Evolutionary conservation across 2,329 filamentous ascomycete genomes (phyloP).

Genomic region (Aspergillus novofumigatus): DNA sequence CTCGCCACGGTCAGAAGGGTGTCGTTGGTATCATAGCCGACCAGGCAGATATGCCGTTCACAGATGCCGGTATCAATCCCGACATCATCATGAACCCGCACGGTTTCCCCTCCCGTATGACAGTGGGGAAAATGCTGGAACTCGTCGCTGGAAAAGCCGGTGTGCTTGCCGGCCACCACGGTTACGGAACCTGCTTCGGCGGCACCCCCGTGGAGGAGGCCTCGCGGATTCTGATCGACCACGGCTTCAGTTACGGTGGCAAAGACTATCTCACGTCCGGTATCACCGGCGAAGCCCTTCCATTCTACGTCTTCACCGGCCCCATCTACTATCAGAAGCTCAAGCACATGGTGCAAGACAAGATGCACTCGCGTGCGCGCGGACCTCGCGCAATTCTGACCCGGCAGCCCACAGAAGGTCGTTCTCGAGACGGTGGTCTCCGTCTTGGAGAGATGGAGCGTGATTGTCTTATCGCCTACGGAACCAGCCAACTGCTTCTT

Average conservation of each 20-base stretch:
- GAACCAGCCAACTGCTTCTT: conserved; percentile 83
- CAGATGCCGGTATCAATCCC: conserved; percentile 82
- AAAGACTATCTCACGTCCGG: conserved; percentile 96
- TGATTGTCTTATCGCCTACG: conserved; percentile 96
- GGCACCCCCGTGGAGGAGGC: conserved; percentile 84
- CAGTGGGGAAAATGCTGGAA: conserved; percentile 95
- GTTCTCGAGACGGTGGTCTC: conserved; percentile 85
- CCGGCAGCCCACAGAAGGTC: conserved; percentile 91
- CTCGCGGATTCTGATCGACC: conserved; percentile 74
- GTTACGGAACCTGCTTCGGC: conserved; percentile 87
- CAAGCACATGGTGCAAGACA: conserved; percentile 99
- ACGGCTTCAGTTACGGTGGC: conserved; percentile 93
- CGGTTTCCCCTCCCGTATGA: conserved; percentile 99
- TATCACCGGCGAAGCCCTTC: conserved; percentile 88
- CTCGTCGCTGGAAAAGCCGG: conserved; percentile 92
- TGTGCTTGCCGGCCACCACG: conserved; percentile 74
- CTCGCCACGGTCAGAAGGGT: conserved; percentile 96
- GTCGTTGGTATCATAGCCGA: conserved; percentile 95
- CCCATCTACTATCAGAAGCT: conserved; percentile 99
- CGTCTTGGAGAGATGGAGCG: conserved; percentile 98
- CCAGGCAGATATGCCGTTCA: conserved; percentile 95
- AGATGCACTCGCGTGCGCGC: conserved; percentile 93
- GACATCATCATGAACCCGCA: conserved; percentile 99
- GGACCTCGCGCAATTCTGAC: conserved; percentile 90
- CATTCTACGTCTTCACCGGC: conserved; percentile 96